These are phyloP conservation scores for Exidia glandulosa DNA, from an alignment of 768 basidiomycete species.

Conservation along the genomic window DNA sequence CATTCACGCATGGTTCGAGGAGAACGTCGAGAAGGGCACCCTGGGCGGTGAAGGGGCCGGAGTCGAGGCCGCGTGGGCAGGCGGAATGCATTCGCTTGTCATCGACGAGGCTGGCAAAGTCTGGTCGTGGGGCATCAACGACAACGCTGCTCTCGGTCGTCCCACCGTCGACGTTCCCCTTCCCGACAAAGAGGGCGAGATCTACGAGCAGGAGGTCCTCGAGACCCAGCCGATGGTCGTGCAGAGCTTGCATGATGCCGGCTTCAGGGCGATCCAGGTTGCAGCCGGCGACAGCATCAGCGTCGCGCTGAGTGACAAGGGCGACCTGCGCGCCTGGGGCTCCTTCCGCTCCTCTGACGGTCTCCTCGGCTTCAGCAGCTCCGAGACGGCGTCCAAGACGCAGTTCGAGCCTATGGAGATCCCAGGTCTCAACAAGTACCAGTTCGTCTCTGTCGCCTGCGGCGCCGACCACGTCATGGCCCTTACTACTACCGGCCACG, in stretches of 20 bases:
- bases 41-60: slow-evolving; percentile 21
- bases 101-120: slow-evolving; percentile 30
- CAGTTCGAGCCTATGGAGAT: slow-evolving; percentile 6
- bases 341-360: slow-evolving; percentile 28
- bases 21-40: slow-evolving; percentile 19
- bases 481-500: slow-evolving; percentile 32
- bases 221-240: slow-evolving; percentile 25
- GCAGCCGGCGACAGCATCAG: slow-evolving; percentile 33
- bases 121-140: slow-evolving; percentile 21
- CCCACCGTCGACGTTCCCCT: slow-evolving; percentile 20
- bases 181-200: slow-evolving; percentile 17
- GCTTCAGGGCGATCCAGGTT: slow-evolving; percentile 31
- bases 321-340: slow-evolving; percentile 32
- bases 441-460: slow-evolving; percentile 9
- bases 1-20: background rate
- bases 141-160: slow-evolving; percentile 28
- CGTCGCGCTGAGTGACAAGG: slow-evolving; percentile 29
- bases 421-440: slow-evolving; percentile 1
- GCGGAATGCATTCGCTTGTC: slow-evolving; percentile 39
- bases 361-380: slow-evolving; percentile 20
- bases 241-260: slow-evolving; percentile 22
- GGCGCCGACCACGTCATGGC: slow-evolving; percentile 38
- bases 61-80: slow-evolving; percentile 28
- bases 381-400: slow-evolving; percentile 14
- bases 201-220: slow-evolving; percentile 23